A percentile compares a stretch with the other conserved stretches of the same genome.
These are phyloP conservation scores for Dendryphion nanum DNA, from an alignment of 2,329 filamentous ascomycete species.

Conservation along the genomic window DNA sequence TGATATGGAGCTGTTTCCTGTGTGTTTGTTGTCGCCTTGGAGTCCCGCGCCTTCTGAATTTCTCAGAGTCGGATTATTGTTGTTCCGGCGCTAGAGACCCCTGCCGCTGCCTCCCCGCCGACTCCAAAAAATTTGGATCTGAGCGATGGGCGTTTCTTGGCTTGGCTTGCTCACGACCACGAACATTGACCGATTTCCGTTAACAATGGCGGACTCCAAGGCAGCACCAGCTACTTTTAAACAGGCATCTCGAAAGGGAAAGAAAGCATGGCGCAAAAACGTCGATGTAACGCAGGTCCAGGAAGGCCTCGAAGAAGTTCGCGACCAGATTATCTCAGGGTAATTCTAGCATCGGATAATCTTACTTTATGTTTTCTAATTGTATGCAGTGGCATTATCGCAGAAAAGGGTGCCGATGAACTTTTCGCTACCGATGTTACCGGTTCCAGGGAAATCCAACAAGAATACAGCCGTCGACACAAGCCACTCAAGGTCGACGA, in stretches of 20 bases:
- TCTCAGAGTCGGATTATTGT: too few species aligned
- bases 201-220: constrained; percentile 35
- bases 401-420: constrained; percentile 77
- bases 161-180: too few species aligned
- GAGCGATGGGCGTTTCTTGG: too few species aligned
- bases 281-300: constrained; percentile 88
- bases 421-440: constrained; percentile 81
- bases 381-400: constrained; percentile 71
- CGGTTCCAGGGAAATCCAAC: constrained; percentile 67
- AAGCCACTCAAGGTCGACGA: constrained; percentile 88
- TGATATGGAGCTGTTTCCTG: constrained; percentile 27
- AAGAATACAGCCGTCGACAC: constrained; percentile 63
- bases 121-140: too few species aligned
- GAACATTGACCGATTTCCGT: too few species aligned
- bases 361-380: too few species aligned
- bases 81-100: too few species aligned
- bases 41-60: too few species aligned
- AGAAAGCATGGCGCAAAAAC: constrained; percentile 98
- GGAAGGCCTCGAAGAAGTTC: constrained; percentile 76
- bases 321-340: constrained; percentile 90
- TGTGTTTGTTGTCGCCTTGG: too few species aligned
- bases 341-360: constrained; percentile 43
- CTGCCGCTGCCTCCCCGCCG: too few species aligned
- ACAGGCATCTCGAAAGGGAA: constrained; percentile 92
- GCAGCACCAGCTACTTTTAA: constrained; percentile 75